phyloP scores from a whole-genome alignment of 2,329 filamentous ascomycete genomes.

The Colletotrichum scovillei region DNA sequence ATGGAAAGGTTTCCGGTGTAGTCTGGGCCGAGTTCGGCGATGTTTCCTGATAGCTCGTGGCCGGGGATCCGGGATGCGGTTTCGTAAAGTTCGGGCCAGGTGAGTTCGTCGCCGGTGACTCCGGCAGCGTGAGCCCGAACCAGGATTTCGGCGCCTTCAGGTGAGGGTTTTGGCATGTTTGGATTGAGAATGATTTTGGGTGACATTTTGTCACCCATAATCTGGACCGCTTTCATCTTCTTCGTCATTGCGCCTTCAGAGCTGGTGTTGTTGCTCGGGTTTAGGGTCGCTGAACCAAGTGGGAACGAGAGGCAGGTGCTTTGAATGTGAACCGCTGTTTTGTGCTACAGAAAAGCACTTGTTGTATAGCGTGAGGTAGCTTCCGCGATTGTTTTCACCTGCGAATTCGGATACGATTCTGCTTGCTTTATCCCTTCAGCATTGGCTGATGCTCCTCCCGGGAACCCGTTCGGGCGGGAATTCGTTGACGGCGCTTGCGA shows the following conservation, averaged over 20 bases:
- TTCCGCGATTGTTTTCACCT: too few species aligned
- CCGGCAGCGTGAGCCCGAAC: slow-evolving; percentile 47
- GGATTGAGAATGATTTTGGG: slow-evolving; percentile 36
- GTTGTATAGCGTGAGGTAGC: too few species aligned
- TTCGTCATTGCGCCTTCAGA: background rate
- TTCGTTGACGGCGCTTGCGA: background rate
- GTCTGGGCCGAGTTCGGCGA: slow-evolving; percentile 41
- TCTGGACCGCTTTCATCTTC: background rate
- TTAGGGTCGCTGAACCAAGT: background rate
- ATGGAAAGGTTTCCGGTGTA: slow-evolving; percentile 37
- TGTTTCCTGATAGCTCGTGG: slow-evolving; percentile 48
- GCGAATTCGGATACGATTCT: too few species aligned
- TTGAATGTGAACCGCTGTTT: background rate
- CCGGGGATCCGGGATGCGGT: slow-evolving; percentile 45
- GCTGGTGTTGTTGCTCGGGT: background rate
- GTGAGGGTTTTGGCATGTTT: slow-evolving; percentile 36
- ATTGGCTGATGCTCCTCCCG: background rate
- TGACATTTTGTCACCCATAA: slow-evolving; percentile 18
- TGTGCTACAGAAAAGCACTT: background rate
- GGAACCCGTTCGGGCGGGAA: background rate
- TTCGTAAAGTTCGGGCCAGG: slow-evolving; percentile 47
- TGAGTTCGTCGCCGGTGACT: slow-evolving; percentile 48
- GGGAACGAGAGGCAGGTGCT: background rate
- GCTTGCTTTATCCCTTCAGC: background rate
- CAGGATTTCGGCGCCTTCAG: slow-evolving; percentile 40